phyloP scores from a whole-genome alignment of 192 early-diverging fungal species.

The Coemansia aciculifera region DNA sequence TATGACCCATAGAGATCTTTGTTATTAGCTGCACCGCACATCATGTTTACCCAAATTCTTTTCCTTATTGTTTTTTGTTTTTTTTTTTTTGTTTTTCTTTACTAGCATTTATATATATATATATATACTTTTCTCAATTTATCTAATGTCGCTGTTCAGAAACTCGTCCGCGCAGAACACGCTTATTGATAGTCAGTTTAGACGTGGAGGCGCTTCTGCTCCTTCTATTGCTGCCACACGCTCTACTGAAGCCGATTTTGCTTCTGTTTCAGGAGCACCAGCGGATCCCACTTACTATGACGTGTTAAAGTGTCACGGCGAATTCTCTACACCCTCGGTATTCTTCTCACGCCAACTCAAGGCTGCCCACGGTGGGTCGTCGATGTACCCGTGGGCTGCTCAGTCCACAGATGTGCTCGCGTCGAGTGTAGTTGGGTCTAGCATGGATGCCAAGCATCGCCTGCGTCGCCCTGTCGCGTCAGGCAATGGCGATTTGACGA shows the following conservation, averaged over 20 bases:
- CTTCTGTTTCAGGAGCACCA: background rate
- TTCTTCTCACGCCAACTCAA: slow-evolving; percentile 36
- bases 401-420: background rate
- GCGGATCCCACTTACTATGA: slow-evolving; percentile 47
- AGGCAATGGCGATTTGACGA: background rate
- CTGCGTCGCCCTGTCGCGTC: slow-evolving; percentile 21
- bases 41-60: slow-evolving; percentile 8
- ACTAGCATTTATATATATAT: background rate
- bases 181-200: slow-evolving; percentile 7
- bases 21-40: slow-evolving; percentile 1
- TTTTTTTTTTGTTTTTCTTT: background rate
- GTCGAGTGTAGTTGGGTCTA: background rate
- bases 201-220: background rate
- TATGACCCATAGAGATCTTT: slow-evolving; percentile 31
- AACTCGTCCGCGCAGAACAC: slow-evolving; percentile 17
- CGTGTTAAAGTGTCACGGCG: slow-evolving; percentile 43
- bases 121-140: background rate
- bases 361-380: slow-evolving; percentile 18
- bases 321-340: slow-evolving; percentile 32
- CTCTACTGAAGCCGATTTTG: background rate
- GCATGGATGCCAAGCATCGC: slow-evolving; percentile 19
- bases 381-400: slow-evolving; percentile 34
- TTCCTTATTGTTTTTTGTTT: background rate
- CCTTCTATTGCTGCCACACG: background rate
- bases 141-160: slow-evolving; percentile 25